A percentile compares a stretch with the other conserved stretches of the same genome.
Conservation (phyloP, 192 early-diverging fungal species). For the Chytriomyces hyalinus region DNA sequence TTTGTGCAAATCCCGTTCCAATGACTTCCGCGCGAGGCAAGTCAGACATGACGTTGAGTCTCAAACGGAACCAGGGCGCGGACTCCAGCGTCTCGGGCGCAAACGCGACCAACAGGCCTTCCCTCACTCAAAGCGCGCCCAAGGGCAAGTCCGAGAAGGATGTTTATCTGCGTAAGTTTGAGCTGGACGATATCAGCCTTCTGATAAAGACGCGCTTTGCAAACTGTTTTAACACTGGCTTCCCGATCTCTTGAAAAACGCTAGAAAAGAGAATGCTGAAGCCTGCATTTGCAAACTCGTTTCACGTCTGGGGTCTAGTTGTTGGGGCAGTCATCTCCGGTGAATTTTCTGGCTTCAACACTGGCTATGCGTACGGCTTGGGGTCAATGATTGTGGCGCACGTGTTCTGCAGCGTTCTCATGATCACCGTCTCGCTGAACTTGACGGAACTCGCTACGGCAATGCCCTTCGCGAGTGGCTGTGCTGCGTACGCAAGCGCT, state of each 20-base stretch:
- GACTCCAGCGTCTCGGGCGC: too few relatives aligned
- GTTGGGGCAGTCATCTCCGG: slow-evolving; percentile 31
- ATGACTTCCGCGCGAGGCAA: too few relatives aligned
- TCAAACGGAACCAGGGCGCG: too few relatives aligned
- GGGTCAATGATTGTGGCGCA: slow-evolving; percentile 34
- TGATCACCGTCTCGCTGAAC: slow-evolving; percentile 10
- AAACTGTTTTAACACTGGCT: too few relatives aligned
- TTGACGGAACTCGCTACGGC: slow-evolving; percentile 30
- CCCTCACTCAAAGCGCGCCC: too few relatives aligned
- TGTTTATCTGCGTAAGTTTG: too few relatives aligned
- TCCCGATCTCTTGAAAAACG: not conserved
- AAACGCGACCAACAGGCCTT: too few relatives aligned
- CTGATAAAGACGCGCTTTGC: too few relatives aligned
- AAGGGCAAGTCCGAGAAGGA: too few relatives aligned
- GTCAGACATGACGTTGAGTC: too few relatives aligned
- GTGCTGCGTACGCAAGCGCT: slow-evolving; percentile 21
- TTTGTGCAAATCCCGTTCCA: too few relatives aligned
- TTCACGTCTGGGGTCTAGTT: slow-evolving; percentile 28
- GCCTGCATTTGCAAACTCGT: slow-evolving; percentile 12
- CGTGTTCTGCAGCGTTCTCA: not conserved
- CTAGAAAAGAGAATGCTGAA: slow-evolving; percentile 10
- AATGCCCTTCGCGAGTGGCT: slow-evolving; percentile 27
- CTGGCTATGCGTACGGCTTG: slow-evolving; percentile 29
- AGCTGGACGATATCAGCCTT: too few relatives aligned
- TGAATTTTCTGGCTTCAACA: slow-evolving; percentile 39